Percentiles rank a stretch among this genome's conserved stretches.
phyloP scores from a whole-genome alignment of 2,329 filamentous ascomycete species.

The Ophiostoma tasmaniense region DNA sequence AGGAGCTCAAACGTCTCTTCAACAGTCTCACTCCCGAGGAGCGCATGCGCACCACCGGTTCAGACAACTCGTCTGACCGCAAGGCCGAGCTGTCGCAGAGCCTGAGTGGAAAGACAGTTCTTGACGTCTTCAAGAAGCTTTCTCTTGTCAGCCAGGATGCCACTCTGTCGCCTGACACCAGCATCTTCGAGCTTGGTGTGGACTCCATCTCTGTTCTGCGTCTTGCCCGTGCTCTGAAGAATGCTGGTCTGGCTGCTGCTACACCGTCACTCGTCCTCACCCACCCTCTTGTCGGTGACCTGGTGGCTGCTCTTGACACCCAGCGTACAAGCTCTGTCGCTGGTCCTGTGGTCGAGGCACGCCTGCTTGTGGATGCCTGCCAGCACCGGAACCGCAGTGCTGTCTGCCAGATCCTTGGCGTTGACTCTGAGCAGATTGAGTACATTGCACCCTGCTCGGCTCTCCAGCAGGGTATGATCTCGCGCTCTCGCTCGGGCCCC shows the following conservation, averaged over 20 bases:
- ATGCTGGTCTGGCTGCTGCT: conserved; percentile 54
- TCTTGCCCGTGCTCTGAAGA: conserved; percentile 56
- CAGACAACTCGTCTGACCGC: conserved; percentile 23
- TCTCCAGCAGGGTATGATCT: conserved; percentile 79
- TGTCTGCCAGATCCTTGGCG: conserved; percentile 44
- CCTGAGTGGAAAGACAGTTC: background rate
- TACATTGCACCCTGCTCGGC: conserved; percentile 75
- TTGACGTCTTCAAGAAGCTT: conserved; percentile 43
- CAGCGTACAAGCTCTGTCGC: conserved; percentile 9
- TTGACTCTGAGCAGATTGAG: conserved; percentile 51
- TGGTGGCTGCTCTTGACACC: conserved; percentile 33
- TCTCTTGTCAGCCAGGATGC: conserved; percentile 34
- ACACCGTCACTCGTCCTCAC: conserved; percentile 61
- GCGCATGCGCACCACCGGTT: conserved; percentile 52
- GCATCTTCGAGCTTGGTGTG: conserved; percentile 76
- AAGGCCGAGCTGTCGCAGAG: background rate
- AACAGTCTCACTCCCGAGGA: conserved; percentile 48
- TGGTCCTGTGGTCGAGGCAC: conserved; percentile 37
- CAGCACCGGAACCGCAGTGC: conserved; percentile 50
- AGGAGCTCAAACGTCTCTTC: conserved; percentile 60
- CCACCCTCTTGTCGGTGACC: conserved; percentile 42
- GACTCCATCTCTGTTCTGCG: conserved; percentile 79
- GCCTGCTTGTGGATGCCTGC: conserved; percentile 55
- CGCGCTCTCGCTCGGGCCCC: conserved; percentile 48
- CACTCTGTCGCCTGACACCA: conserved; percentile 47